A percentile compares a stretch with the other conserved stretches of the same genome.
Evolutionary conservation across 768 basidiomycete genomes (phyloP).

Genomic region (Russula virescens): DNA sequence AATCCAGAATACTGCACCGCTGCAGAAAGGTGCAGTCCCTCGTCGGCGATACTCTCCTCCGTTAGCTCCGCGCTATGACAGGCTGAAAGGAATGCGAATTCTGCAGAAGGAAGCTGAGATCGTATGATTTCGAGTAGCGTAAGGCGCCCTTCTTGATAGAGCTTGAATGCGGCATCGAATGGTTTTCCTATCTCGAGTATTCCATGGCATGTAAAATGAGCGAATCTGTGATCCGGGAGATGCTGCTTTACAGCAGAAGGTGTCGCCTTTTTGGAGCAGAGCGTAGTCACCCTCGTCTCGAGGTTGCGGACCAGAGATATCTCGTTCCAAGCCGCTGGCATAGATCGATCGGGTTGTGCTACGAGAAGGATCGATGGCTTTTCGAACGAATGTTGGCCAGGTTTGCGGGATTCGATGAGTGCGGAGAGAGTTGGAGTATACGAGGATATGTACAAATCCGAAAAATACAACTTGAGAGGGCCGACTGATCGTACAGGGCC

Average conservation of each 20-base stretch:
- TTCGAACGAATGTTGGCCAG: background rate
- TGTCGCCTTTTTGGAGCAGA: background rate
- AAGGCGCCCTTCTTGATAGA: background rate
- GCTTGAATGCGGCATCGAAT: background rate
- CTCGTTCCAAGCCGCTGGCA: background rate
- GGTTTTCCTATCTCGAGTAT: background rate
- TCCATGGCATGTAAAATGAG: slow-evolving; percentile 13
- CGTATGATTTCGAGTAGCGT: background rate
- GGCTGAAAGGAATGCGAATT: background rate
- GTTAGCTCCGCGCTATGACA: background rate
- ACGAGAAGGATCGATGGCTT: slow-evolving; percentile 1
- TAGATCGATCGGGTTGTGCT: background rate
- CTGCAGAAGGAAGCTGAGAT: background rate
- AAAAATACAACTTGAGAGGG: background rate
- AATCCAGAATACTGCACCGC: slow-evolving; percentile 19
- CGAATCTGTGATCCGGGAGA: background rate
- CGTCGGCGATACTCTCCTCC: background rate
- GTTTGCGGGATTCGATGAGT: background rate
- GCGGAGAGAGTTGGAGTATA: background rate
- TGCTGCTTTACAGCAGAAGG: background rate
- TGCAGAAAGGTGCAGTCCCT: slow-evolving; percentile 13
- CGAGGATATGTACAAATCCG: background rate
- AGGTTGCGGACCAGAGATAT: background rate
- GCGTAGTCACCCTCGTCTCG: background rate
- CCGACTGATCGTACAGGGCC: background rate